Percentiles rank a stretch among this genome's conserved stretches.
Evolutionary conservation across 306 rosid species (phyloP).

Genomic region (Geum urbanum): DNA sequence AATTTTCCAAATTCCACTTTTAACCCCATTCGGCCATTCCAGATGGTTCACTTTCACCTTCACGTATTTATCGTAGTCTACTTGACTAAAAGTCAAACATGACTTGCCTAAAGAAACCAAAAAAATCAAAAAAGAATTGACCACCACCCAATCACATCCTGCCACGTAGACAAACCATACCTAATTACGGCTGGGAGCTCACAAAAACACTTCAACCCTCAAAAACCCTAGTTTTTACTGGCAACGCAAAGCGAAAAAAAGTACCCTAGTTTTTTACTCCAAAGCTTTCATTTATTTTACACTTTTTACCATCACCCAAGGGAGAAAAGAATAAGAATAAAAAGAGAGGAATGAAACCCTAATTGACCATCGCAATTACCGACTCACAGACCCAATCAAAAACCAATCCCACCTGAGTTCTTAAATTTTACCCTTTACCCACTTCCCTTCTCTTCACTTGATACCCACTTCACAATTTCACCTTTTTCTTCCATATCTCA

Average conservation of each 20-base stretch:
- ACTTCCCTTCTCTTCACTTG: constrained; percentile 12
- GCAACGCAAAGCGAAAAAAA: not conserved
- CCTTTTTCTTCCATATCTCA: constrained; percentile 24
- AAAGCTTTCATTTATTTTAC: not conserved
- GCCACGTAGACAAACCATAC: constrained; percentile 23
- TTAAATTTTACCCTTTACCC: constrained; percentile 33
- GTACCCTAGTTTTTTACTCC: not conserved
- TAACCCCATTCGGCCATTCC: not conserved
- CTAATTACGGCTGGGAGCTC: constrained; percentile 1
- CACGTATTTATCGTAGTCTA: constrained; percentile 15
- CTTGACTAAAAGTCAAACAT: constrained; percentile 46
- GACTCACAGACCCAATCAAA: constrained; percentile 11
- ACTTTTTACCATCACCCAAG: no score
- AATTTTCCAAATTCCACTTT: constrained; percentile 5
- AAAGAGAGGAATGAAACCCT: constrained; percentile 18
- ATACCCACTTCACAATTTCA: constrained; percentile 9
- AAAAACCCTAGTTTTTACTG: not conserved
- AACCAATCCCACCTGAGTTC: constrained; percentile 4
- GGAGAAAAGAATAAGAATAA: not conserved
- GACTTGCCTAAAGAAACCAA: constrained; percentile 20
- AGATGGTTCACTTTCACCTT: not conserved
- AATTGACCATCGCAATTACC: constrained; percentile 28
- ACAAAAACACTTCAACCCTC: not conserved
- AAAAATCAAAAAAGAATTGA: constrained; percentile 9
- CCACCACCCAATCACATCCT: constrained; percentile 22